Percentiles rank a stretch among this genome's conserved stretches.
Evolutionary conservation across 805 yeast species (phyloP).

Genomic region (Hanseniaspora meyeri): DNA sequence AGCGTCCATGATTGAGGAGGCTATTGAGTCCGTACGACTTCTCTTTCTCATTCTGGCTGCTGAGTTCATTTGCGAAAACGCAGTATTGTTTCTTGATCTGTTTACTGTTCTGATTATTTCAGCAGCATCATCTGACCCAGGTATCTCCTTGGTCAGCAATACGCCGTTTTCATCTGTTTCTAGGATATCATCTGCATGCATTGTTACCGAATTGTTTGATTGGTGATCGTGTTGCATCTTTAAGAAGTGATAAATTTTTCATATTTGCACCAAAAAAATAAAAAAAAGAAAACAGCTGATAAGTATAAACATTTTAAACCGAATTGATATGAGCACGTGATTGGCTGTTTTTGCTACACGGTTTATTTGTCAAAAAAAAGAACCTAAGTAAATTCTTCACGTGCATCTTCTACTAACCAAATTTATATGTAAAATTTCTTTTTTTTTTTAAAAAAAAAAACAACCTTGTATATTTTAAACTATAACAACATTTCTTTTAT

Average conservation of each 20-base stretch:
- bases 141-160: not conserved
- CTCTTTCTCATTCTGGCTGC: not conserved
- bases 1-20: slow-evolving; percentile 3
- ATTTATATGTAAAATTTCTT: too few species aligned
- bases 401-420: not conserved
- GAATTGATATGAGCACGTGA: not conserved
- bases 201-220: not conserved
- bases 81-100: not conserved
- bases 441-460: too few species aligned
- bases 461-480: too few species aligned
- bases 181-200: not conserved
- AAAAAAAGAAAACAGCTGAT: not conserved
- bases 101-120: not conserved
- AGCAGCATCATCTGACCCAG: not conserved
- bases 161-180: not conserved
- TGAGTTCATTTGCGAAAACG: not conserved
- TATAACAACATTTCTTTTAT: too few species aligned
- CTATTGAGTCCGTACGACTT: slow-evolving; percentile 6
- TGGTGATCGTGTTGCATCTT: not conserved
- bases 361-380: not conserved
- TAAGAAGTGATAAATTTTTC: not conserved
- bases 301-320: not conserved
- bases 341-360: not conserved
- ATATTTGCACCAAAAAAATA: too few species aligned
- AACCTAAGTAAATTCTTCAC: too few species aligned